Base-by-base conservation (phyloP, 345 rosid genomes). In the Rubroshorea leprosula region DNA sequence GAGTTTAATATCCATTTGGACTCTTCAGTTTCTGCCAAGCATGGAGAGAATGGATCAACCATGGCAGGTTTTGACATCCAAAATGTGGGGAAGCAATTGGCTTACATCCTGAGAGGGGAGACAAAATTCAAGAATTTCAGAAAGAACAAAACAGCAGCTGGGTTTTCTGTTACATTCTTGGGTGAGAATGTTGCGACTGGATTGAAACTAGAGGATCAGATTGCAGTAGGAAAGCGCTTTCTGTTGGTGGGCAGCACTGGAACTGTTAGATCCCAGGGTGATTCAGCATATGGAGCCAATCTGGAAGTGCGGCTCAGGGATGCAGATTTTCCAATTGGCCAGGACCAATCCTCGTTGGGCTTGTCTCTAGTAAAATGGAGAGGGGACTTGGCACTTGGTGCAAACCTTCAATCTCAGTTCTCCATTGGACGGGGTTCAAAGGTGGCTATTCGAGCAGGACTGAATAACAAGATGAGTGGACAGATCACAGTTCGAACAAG, bases 51-150 rank as follows among this genome's bases (percentile, higher is more conserved):
- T 50, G 96, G 90, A 23, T 92, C 98, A 44, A 82, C 74, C 64
- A 86, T 92, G 98, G 95, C 81, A 41, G 98, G 98, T 27, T 92
- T 92, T 10, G 98, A 92, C 78, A 81, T 89, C 80, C 98, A 92
- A 71, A 92, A 84, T 68, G 84, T 89, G 1, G 96, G 98, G 21
- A 89, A 86, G 80, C 98, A 86, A 68, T 87, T 85, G 51, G 98
- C 96, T 10, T 91, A 88, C 72, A 71, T 84, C 38, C 45, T 91
- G 26, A 69, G 98, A 51, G 95, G 92, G 52, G 95, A 91, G 78
- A 85, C 88, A 61, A 87, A 91, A 73, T 78, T 91, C 72, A 88
- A 83, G 75, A 85, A 68, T 64, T 73, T 82, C 66, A 82, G 64
- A 66, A 78, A 71, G 82, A 85, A 91, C 78, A 85, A 79, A 79